phyloP scores from a whole-genome alignment of 345 rosid species.

The Eucalyptus camaldulensis region DNA sequence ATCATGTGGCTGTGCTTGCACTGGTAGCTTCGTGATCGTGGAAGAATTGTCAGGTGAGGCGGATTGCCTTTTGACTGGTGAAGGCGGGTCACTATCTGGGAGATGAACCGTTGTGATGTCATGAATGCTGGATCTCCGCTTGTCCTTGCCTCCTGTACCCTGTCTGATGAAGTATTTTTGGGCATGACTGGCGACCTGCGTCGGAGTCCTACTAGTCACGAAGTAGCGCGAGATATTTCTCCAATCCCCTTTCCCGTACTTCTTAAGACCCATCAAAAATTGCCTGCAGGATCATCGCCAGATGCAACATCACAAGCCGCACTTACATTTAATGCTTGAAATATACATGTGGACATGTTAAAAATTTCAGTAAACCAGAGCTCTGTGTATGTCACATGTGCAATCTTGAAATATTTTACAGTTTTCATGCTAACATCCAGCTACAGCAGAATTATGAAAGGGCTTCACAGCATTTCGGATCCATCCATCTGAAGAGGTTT shows the following conservation, averaged over 20 bases:
- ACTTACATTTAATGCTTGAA: background rate
- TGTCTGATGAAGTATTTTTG: slow-evolving; percentile 97
- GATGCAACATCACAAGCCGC: background rate
- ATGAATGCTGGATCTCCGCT: slow-evolving; percentile 94
- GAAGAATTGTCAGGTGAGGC: slow-evolving; percentile 31
- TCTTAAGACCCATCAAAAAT: slow-evolving; percentile 83
- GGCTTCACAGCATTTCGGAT: background rate
- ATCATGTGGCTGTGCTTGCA: slow-evolving; percentile 9
- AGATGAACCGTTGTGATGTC: slow-evolving; percentile 85
- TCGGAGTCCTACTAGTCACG: slow-evolving; percentile 82
- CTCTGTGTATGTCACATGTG: background rate
- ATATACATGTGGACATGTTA: background rate
- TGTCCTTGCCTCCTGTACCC: slow-evolving; percentile 85
- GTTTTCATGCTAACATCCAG: background rate
- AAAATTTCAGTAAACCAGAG: background rate
- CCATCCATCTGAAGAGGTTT: background rate
- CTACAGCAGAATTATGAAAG: background rate
- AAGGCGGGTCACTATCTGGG: slow-evolving; percentile 35
- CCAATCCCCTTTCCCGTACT: slow-evolving; percentile 99
- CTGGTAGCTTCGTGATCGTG: slow-evolving; percentile 16
- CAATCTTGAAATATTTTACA: background rate
- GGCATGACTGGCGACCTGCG: slow-evolving; percentile 99
- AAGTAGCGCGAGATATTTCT: slow-evolving; percentile 88
- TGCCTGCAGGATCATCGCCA: slow-evolving; percentile 37
- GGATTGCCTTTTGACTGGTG: slow-evolving; percentile 10